Evolutionary conservation across 148 eudicot genomes (phyloP), one percentile per base, ranked within the genome.

Genomic region (Pharnaceum exiguum): DNA sequence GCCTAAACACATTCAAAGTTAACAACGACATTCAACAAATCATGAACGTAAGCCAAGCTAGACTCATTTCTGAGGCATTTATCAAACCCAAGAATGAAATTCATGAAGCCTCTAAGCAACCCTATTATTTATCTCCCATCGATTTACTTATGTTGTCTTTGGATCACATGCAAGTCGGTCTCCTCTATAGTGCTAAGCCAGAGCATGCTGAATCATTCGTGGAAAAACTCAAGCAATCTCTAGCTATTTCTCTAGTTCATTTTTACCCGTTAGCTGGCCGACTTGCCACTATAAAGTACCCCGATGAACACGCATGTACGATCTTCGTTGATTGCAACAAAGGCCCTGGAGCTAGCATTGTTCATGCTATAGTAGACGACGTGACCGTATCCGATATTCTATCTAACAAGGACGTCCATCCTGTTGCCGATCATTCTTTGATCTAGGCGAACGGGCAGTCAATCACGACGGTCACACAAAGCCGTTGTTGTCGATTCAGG

Each of bases 401-500:
- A 17, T 32, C 71, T 0, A 5, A 15, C 5, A 47, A 68, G 43
- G 67, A 70, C n/a, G n/a, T 10, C 77, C 81, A 0, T 36, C 42
- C 0, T 23, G 15, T 0, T 36, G 73, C 25, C 61, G 68, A 7
- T 43, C 24, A 5, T 77, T 70, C 48, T 80, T 77, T 46, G 32
- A 55, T 1, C 40, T 35, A 1, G 38, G 38, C 12, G 51, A 66
- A 11, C 6, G 35, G 5, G 48, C 53, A 5, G 64, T 79, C 1
- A 73, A 69, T 60, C 70, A 63, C 44, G 72, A 53, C 8, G 86
- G 82, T 18, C 79, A 74, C 51, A 53, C 24, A 23, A 49, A 43
- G 3, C 77, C 86, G 0, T 33, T 77, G 35, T 12, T 71, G 12
- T 73, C 79, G 10, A 76, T 77, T 0, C 86, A 77, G 60, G 75